A percentile compares a stretch with the other conserved stretches of the same genome.
Evolutionary conservation across 352 stramenopile genomes (phyloP).

Genomic region (Peronospora tabacina): DNA sequence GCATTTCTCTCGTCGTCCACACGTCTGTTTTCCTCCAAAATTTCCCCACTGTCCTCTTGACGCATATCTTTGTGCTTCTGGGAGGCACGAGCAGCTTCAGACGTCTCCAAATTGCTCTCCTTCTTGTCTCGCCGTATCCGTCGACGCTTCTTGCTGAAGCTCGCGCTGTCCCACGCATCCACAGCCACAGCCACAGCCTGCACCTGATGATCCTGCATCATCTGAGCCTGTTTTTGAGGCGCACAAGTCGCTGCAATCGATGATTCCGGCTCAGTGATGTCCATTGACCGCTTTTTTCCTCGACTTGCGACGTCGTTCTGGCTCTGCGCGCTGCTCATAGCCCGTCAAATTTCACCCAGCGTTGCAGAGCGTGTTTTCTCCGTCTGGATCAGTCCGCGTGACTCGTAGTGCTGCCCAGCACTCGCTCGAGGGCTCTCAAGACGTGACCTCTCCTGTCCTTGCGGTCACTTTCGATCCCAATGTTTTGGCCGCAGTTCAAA

Average conservation of each 20-base stretch:
- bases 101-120: slow-evolving; percentile 1
- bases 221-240: slow-evolving; percentile 5
- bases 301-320: slow-evolving; percentile 14
- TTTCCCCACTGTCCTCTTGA: slow-evolving; percentile 5
- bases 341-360: slow-evolving; percentile 4
- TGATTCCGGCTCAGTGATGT: slow-evolving; percentile 1
- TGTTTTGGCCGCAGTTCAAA: slow-evolving; percentile 1
- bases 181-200: slow-evolving; percentile 9
- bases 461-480: slow-evolving; percentile 15
- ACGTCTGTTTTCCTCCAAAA: slow-evolving; percentile 4
- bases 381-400: neutral
- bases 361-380: slow-evolving; percentile 1
- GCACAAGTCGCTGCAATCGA: slow-evolving; percentile 1
- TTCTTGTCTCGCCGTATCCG: slow-evolving; percentile 1
- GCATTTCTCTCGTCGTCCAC: slow-evolving; percentile 11
- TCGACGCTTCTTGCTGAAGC: slow-evolving; percentile 11
- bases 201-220: neutral
- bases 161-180: slow-evolving; percentile 5
- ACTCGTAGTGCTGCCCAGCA: slow-evolving; percentile 4
- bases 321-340: slow-evolving; percentile 20
- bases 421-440: slow-evolving; percentile 5
- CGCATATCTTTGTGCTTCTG: neutral
- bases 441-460: slow-evolving; percentile 5
- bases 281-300: neutral
- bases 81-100: neutral